Evolutionary conservation across 1,284 basidiomycete species (phyloP).

Genomic region (Irpex sp.): DNA sequence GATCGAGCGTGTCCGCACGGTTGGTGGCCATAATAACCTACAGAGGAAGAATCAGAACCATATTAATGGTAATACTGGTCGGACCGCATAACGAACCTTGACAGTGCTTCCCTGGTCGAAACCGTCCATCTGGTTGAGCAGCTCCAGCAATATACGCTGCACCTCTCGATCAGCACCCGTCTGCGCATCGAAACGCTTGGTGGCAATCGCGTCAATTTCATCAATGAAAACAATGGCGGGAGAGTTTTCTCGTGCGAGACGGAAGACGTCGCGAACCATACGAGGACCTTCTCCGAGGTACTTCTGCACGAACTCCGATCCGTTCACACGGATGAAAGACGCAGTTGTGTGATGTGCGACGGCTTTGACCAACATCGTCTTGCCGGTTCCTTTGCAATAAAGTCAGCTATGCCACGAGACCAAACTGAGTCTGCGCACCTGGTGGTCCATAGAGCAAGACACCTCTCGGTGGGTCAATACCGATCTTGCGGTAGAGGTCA

Average conservation of each 20-base stretch:
- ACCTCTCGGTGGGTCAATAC: slow-evolving; percentile 97
- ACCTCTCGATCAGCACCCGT: slow-evolving; percentile 99
- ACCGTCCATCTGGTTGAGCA: slow-evolving; percentile 99
- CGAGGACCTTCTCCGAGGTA: slow-evolving; percentile 99
- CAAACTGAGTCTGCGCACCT: slow-evolving; percentile 42
- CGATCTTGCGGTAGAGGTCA: slow-evolving; percentile 98
- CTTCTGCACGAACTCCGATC: slow-evolving; percentile 99
- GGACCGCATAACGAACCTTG: slow-evolving; percentile 65
- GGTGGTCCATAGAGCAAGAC: slow-evolving; percentile 93
- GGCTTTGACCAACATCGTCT: slow-evolving; percentile 99
- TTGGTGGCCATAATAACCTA: slow-evolving; percentile 99
- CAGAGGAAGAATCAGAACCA: background rate
- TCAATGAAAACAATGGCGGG: slow-evolving; percentile 99
- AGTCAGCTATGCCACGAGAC: slow-evolving; percentile 1
- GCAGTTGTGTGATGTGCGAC: slow-evolving; percentile 98
- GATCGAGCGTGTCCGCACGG: slow-evolving; percentile 94
- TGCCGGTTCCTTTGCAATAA: slow-evolving; percentile 82
- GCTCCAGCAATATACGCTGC: slow-evolving; percentile 97
- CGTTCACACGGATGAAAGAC: slow-evolving; percentile 96
- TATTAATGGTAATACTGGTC: background rate
- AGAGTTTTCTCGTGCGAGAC: slow-evolving; percentile 94
- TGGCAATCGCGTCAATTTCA: slow-evolving; percentile 99
- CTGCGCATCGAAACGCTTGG: slow-evolving; percentile 99
- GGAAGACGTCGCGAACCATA: slow-evolving; percentile 99
- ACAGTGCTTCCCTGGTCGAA: slow-evolving; percentile 99